Base-by-base conservation (phyloP, 176 grass and related monocot genomes). In the Aegilops umbellulata region DNA sequence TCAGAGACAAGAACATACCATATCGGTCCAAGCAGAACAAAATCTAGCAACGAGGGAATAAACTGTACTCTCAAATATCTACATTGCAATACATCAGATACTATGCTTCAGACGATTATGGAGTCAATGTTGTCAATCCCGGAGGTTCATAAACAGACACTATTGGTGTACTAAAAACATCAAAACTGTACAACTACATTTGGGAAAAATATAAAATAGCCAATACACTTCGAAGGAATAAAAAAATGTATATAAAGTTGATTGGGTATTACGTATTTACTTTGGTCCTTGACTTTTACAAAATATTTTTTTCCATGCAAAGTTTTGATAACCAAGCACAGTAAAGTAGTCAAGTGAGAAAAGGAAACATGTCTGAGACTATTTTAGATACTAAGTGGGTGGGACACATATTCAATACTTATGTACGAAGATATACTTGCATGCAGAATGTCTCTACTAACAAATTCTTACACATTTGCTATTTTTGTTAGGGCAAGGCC, bases 31-130 rank as follows among this genome's bases (percentile, higher is more conserved):
- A 46, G 70, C 39, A 74, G 39, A 46, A 23, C 22, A 74, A 39
- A 74, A 74, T 74, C 38, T 46, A 46, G 10, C 11, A 74, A 74
- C 23, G 36, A 73, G 3, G 39, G 70, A 25, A 74, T 16, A 71
- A 23, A 74, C 13, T 26, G 70, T 74, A 74, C 70, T 74, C 70
- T 74, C 70, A 25, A 7, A 74, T 74, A 25, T 74, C 70, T 46
- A 74, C 69, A 25, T 46, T 7, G 3, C 39, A 74, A 25, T 23
- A 74, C 70, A 74, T 46, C 39, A 46, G 36, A 34, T 74, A 71
- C 0, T 10, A 41, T 42, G 15, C 34, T 72, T 41, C 69, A 24
- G 10, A 46, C 34, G 38, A 74, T 74, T 26, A 74, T 7, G 13
- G 2, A 13, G 13, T 4, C 70, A 74, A 74, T 71, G n/a, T 44